phyloP scores from a whole-genome alignment of 345 rosid species.

The Psidium guajava region DNA sequence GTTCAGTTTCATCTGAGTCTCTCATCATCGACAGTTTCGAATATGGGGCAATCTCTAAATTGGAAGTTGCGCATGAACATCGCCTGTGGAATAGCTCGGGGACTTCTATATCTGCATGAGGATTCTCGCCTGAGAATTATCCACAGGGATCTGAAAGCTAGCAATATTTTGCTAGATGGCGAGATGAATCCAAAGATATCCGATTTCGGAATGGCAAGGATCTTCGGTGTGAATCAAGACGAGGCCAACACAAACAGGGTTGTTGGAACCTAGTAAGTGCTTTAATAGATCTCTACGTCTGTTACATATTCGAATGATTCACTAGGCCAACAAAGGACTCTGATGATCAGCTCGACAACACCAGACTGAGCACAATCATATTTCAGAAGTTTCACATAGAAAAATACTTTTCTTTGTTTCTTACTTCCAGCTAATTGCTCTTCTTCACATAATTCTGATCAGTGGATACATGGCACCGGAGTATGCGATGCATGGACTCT shows the following conservation, averaged over 20 bases:
- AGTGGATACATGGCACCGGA: neutral
- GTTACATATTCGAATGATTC: neutral
- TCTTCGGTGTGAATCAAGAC: slow-evolving; percentile 18
- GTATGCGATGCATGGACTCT: neutral
- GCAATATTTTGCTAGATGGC: slow-evolving; percentile 13
- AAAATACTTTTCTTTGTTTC: neutral
- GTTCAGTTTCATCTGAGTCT: neutral
- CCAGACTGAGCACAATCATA: neutral
- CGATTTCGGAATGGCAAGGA: slow-evolving; percentile 22
- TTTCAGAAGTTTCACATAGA: neutral
- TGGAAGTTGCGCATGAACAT: slow-evolving; percentile 16
- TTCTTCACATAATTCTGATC: neutral
- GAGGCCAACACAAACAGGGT: slow-evolving; percentile 14
- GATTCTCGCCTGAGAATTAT: slow-evolving; percentile 24
- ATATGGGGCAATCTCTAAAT: neutral
- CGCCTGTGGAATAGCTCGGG: slow-evolving; percentile 22
- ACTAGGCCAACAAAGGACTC: neutral
- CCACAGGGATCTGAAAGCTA: neutral
- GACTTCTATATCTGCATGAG: slow-evolving; percentile 25
- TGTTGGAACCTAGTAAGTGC: slow-evolving; percentile 11
- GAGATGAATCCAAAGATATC: slow-evolving; percentile 19
- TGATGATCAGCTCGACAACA: neutral
- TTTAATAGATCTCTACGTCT: neutral
- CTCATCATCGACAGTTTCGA: neutral
- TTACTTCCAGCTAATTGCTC: neutral